These are phyloP conservation scores for Trypanosoma brucei DNA, from an alignment of 208 protist species.

Conservation along the genomic window DNA sequence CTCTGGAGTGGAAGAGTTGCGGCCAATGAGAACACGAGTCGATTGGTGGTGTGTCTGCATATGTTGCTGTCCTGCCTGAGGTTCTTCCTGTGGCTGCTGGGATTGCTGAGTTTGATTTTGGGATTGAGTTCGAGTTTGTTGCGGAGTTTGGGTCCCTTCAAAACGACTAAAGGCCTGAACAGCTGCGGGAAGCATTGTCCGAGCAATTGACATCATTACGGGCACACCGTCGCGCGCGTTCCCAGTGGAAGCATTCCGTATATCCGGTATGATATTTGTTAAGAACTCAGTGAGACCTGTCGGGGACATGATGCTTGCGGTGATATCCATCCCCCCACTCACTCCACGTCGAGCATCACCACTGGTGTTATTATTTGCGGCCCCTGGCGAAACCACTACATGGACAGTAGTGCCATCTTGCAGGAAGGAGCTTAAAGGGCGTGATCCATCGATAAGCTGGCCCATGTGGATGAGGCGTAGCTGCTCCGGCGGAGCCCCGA, in stretches of 20 bases:
- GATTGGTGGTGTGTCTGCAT: constrained; percentile 1
- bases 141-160: too few species aligned
- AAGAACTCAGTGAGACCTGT: too few species aligned
- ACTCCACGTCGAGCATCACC: not conserved
- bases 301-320: too few species aligned
- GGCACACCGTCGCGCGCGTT: too few species aligned
- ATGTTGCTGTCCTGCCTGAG: constrained; percentile 1
- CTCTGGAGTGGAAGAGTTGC: not conserved
- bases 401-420: constrained; percentile 25
- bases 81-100: not conserved
- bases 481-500: constrained; percentile 23
- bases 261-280: too few species aligned
- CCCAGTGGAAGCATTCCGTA: too few species aligned
- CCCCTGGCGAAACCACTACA: constrained; percentile 6
- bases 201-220: too few species aligned
- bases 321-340: too few species aligned
- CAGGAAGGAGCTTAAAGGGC: constrained; percentile 21
- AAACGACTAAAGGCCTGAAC: too few species aligned
- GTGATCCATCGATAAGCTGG: constrained; percentile 23
- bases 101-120: too few species aligned
- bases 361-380: not conserved
- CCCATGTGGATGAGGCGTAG: constrained; percentile 29
- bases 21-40: constrained; percentile 3
- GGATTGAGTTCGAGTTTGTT: too few species aligned
- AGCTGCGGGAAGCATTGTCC: too few species aligned